A percentile compares a stretch with the other conserved stretches of the same genome.
Conservation (phyloP, 2,329 filamentous ascomycete species). For the Sclerotiophoma versabilis region DNA sequence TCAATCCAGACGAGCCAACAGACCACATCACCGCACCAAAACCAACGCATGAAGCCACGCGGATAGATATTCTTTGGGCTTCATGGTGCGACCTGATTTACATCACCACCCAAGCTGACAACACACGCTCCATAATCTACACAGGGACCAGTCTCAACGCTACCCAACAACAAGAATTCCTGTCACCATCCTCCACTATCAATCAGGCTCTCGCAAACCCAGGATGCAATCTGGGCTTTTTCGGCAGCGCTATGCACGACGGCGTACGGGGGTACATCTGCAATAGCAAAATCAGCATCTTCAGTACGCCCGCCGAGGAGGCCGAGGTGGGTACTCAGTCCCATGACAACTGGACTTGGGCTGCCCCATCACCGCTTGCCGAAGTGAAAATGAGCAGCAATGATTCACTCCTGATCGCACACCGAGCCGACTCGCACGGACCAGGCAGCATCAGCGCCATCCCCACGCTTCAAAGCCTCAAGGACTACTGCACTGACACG, state of each 20-base stretch:
- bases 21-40: too few relatives aligned
- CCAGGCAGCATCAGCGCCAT: background rate
- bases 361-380: background rate
- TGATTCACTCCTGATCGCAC: background rate
- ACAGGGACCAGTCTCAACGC: slow-evolving; percentile 26
- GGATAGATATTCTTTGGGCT: slow-evolving; percentile 28
- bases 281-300: slow-evolving; percentile 14
- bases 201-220: background rate
- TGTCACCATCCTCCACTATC: background rate
- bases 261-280: slow-evolving; percentile 30
- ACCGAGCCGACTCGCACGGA: background rate
- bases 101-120: background rate
- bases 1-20: background rate
- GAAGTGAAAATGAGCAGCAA: slow-evolving; percentile 6
- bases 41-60: too few relatives aligned
- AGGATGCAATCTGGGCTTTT: slow-evolving; percentile 15
- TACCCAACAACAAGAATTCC: slow-evolving; percentile 8
- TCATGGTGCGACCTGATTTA: slow-evolving; percentile 44
- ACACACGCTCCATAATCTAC: slow-evolving; percentile 22
- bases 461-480: background rate
- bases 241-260: slow-evolving; percentile 30
- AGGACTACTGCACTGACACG: background rate
- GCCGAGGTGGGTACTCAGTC: background rate
- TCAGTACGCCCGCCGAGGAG: slow-evolving; percentile 17
- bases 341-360: background rate